Conservation (phyloP, 192 early-diverging fungal species). For the Coemansia sp. region DNA sequence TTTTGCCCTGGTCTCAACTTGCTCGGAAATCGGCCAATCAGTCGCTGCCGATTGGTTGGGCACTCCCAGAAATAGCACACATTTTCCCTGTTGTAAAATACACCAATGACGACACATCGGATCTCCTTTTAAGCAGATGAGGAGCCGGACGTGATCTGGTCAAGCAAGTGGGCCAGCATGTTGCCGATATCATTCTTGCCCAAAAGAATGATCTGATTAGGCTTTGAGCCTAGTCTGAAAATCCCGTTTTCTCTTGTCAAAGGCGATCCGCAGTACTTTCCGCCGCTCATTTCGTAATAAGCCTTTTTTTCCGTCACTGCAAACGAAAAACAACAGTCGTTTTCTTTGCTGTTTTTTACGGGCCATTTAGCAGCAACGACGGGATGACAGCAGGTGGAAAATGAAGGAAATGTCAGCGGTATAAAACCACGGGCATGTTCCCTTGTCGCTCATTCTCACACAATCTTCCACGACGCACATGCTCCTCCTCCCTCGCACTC, state of each 20-base stretch:
- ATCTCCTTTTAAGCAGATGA: neutral
- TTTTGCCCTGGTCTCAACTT: neutral
- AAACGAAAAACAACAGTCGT: neutral
- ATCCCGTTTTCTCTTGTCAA: neutral
- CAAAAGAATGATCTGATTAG: neutral
- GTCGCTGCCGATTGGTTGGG: neutral
- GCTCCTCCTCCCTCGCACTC: neutral
- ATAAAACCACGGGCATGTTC: neutral
- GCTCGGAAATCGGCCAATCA: too few species aligned
- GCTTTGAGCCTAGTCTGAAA: neutral
- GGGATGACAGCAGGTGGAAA: neutral
- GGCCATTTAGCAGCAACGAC: neutral
- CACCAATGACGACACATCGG: neutral
- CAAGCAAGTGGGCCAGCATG: neutral
- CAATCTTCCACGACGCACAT: neutral
- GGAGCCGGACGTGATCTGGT: neutral
- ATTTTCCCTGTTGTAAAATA: neutral
- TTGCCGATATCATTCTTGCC: neutral
- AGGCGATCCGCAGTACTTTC: neutral
- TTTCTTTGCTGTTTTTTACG: slow-evolving; percentile 2
- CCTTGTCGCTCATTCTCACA: neutral
- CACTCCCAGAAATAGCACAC: neutral
- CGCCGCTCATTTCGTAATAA: neutral
- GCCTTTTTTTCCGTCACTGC: neutral
- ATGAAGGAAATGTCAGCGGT: neutral